phyloP scores from a whole-genome alignment of 1,139 yeast species.

The Yamadazyma mexicana region DNA sequence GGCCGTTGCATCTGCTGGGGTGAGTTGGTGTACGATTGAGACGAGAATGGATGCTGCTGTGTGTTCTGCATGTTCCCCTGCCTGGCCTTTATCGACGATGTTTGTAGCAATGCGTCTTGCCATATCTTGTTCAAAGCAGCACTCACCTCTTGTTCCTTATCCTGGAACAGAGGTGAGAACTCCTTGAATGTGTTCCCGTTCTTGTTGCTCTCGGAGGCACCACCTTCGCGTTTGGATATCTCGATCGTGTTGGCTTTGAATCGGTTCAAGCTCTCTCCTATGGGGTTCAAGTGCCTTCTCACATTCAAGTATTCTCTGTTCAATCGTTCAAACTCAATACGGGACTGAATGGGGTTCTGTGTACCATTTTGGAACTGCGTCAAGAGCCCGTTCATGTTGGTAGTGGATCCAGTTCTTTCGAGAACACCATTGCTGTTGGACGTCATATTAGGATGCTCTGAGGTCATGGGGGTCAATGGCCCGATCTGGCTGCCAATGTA shows the following conservation, averaged over 20 bases:
- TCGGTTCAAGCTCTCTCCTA: constrained; percentile 61
- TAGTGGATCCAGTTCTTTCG: constrained; percentile 13
- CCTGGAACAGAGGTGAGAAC: constrained; percentile 32
- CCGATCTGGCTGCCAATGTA: background rate
- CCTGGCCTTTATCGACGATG: constrained; percentile 13
- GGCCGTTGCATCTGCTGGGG: constrained; percentile 24
- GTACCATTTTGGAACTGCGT: constrained; percentile 33
- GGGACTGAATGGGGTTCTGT: constrained; percentile 56
- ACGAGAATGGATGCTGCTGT: constrained; percentile 8
- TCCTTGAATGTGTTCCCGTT: constrained; percentile 37
- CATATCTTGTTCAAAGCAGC: constrained; percentile 32
- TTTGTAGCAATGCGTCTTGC: constrained; percentile 41
- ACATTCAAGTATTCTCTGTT: constrained; percentile 73
- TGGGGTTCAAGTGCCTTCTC: constrained; percentile 67
- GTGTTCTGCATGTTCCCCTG: constrained; percentile 3
- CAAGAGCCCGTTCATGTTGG: constrained; percentile 32
- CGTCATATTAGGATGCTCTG: constrained; percentile 5
- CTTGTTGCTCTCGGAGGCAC: constrained; percentile 8
- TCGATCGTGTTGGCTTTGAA: constrained; percentile 24
- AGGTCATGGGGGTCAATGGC: constrained; percentile 1
- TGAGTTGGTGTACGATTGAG: constrained; percentile 11
- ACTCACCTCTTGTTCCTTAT: constrained; percentile 32
- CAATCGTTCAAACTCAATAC: constrained; percentile 75
- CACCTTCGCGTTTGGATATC: constrained; percentile 18
- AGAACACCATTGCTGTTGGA: constrained; percentile 1